Percentiles rank a stretch among this genome's conserved stretches.
phyloP scores from a whole-genome alignment of 2,329 filamentous ascomycete genomes.

The Paecilomyces fulvus region DNA sequence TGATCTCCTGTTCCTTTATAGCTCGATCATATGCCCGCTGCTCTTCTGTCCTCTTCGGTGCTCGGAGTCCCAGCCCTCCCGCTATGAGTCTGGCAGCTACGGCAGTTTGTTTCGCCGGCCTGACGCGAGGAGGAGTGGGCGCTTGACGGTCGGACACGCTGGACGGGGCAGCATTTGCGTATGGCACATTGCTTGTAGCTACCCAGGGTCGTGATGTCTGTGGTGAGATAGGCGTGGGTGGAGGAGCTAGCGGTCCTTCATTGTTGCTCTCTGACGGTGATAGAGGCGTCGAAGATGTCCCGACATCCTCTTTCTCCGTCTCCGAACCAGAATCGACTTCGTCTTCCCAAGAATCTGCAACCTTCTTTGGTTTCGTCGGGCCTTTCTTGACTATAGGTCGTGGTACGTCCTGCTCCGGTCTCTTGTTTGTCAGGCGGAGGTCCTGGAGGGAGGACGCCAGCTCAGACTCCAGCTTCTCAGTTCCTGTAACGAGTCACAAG shows the following conservation, averaged over 20 bases:
- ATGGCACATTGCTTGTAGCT: not conserved
- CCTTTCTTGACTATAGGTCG: slow-evolving; percentile 15
- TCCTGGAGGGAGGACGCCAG: slow-evolving; percentile 10
- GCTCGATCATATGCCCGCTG: slow-evolving; percentile 78
- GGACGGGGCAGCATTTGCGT: slow-evolving; percentile 12
- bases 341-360: slow-evolving; percentile 69
- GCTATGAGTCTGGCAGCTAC: slow-evolving; percentile 87
- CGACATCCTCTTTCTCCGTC: slow-evolving; percentile 18
- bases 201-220: slow-evolving; percentile 8
- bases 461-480: slow-evolving; percentile 12
- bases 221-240: slow-evolving; percentile 59
- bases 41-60: slow-evolving; percentile 76
- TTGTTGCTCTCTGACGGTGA: slow-evolving; percentile 19
- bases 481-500: slow-evolving; percentile 7
- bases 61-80: slow-evolving; percentile 71
- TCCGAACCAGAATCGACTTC: slow-evolving; percentile 48
- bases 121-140: slow-evolving; percentile 15
- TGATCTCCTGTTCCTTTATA: slow-evolving; percentile 75
- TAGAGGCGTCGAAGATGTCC: slow-evolving; percentile 5
- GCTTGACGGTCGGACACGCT: slow-evolving; percentile 4
- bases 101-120: slow-evolving; percentile 88
- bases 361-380: slow-evolving; percentile 19
- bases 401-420: slow-evolving; percentile 18
- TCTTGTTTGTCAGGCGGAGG: slow-evolving; percentile 19
- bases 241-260: slow-evolving; percentile 44